Evolutionary conservation across 2,329 filamentous ascomycete genomes (phyloP).

Genomic region (Ramularia collo-cygni): DNA sequence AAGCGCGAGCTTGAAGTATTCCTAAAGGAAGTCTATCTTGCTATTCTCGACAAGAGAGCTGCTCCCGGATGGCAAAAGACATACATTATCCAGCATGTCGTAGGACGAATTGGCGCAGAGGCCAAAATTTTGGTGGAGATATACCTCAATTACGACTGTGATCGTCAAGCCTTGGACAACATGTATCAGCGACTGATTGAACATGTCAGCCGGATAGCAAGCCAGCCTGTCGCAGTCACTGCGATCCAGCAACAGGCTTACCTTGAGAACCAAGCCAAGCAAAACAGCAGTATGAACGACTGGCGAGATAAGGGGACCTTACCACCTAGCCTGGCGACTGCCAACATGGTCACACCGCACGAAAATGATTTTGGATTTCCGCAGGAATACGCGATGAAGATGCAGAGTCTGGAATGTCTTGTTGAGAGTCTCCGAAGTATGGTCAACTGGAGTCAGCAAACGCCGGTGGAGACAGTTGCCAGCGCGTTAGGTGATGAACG

Average conservation of each 20-base stretch:
- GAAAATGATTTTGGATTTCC: constrained; percentile 65
- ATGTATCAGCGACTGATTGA: constrained; percentile 94
- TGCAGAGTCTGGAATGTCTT: constrained; percentile 77
- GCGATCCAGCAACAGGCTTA: constrained; percentile 77
- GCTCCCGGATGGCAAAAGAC: constrained; percentile 87
- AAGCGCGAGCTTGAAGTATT: constrained; percentile 99
- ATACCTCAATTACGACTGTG: constrained; percentile 98
- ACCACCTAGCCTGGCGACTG: constrained; percentile 77
- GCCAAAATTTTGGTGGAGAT: constrained; percentile 85
- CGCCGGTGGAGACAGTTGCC: constrained; percentile 43
- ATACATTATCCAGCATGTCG: constrained; percentile 71
- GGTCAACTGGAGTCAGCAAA: constrained; percentile 83
- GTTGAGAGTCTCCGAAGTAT: constrained; percentile 84
- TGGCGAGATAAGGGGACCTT: constrained; percentile 84
- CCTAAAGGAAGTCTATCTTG: constrained; percentile 91
- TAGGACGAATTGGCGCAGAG: constrained; percentile 78
- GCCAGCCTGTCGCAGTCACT: constrained; percentile 67
- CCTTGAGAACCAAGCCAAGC: constrained; percentile 65
- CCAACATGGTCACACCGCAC: constrained; percentile 52
- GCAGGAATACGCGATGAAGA: constrained; percentile 85
- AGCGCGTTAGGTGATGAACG: constrained; percentile 39
- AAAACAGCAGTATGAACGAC: constrained; percentile 45
- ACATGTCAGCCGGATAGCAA: constrained; percentile 82
- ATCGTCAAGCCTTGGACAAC: constrained; percentile 85
- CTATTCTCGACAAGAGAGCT: constrained; percentile 79